A percentile compares a stretch with the other conserved stretches of the same genome.
These are phyloP conservation scores for Starmerella bacillaris DNA, from an alignment of 805 yeast species.

Conservation along the genomic window DNA sequence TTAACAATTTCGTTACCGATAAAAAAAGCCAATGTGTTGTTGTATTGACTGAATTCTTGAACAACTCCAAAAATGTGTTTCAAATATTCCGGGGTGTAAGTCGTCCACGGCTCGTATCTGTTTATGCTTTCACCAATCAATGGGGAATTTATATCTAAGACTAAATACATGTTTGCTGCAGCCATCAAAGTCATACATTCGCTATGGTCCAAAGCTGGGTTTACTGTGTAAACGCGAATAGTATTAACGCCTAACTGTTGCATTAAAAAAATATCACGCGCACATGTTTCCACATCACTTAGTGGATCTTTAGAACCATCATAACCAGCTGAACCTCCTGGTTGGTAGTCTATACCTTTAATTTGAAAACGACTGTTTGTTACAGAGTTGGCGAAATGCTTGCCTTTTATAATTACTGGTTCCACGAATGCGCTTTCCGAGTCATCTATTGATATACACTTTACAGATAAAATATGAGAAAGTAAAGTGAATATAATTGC, in stretches of 20 bases:
- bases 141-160: conserved; percentile 85
- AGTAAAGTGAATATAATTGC: too few relatives aligned
- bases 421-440: conserved; percentile 27
- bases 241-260: conserved; percentile 78
- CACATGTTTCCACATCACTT: conserved; percentile 52
- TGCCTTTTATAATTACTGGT: conserved; percentile 53
- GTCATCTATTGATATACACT: too few relatives aligned
- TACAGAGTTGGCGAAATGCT: conserved; percentile 56
- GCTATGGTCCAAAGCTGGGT: conserved; percentile 68
- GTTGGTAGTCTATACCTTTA: conserved; percentile 87
- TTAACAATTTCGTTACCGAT: conserved; percentile 86
- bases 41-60: conserved; percentile 64
- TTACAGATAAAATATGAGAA: too few relatives aligned
- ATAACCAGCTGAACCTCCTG: conserved; percentile 74
- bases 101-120: conserved; percentile 85
- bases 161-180: conserved; percentile 76
- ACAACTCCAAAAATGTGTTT: conserved; percentile 62
- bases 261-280: conserved; percentile 63
- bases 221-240: conserved; percentile 70
- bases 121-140: conserved; percentile 58
- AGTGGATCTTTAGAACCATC: conserved; percentile 49
- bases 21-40: conserved; percentile 77
- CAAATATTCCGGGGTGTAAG: conserved; percentile 53
- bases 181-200: conserved; percentile 83
- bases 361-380: conserved; percentile 58